Conservation (phyloP, 2,329 filamentous ascomycete genomes). For the Sclerotinia minor region DNA sequence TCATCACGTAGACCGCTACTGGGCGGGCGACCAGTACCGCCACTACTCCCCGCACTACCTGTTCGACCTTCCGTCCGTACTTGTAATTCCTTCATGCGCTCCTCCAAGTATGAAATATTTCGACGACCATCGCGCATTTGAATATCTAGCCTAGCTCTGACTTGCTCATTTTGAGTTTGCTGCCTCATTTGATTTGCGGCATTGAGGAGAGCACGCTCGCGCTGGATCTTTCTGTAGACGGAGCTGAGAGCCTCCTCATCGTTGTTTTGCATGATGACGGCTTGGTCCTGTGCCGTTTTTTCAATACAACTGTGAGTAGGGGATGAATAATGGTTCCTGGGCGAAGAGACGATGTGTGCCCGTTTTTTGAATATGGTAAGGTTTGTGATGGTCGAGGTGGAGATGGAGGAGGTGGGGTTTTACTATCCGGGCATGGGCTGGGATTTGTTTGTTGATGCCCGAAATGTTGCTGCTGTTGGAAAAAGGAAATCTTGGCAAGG, state of each 20-base stretch:
- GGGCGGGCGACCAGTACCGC: constrained; percentile 42
- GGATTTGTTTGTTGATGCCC: constrained; percentile 26
- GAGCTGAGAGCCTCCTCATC: constrained; percentile 69
- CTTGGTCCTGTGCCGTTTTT: constrained; percentile 4
- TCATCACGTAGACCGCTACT: constrained; percentile 50
- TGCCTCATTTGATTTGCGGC: constrained; percentile 93
- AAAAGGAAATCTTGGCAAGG: constrained; percentile 24
- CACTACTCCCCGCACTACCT: constrained; percentile 66
- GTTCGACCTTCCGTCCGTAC: constrained; percentile 71
- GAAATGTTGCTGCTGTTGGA: constrained; percentile 18
- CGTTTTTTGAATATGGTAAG: constrained; percentile 21
- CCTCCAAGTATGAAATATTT: constrained; percentile 95
- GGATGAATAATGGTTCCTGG: constrained; percentile 14
- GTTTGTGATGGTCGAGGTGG: constrained; percentile 25
- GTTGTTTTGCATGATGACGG: constrained; percentile 55
- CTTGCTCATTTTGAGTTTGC: constrained; percentile 89
- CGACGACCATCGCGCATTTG: constrained; percentile 91
- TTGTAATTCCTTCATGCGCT: constrained; percentile 84
- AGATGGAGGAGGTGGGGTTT: constrained; percentile 25
- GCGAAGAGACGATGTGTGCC: constrained; percentile 6
- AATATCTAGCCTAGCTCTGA: constrained; percentile 85
- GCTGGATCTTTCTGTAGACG: constrained; percentile 95
- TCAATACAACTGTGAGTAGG: constrained; percentile 8
- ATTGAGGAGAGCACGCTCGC: constrained; percentile 92
- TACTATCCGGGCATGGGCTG: constrained; percentile 21